Evolutionary conservation across 768 basidiomycete species (phyloP).

Genomic region (Strobilomyces dryophilus): DNA sequence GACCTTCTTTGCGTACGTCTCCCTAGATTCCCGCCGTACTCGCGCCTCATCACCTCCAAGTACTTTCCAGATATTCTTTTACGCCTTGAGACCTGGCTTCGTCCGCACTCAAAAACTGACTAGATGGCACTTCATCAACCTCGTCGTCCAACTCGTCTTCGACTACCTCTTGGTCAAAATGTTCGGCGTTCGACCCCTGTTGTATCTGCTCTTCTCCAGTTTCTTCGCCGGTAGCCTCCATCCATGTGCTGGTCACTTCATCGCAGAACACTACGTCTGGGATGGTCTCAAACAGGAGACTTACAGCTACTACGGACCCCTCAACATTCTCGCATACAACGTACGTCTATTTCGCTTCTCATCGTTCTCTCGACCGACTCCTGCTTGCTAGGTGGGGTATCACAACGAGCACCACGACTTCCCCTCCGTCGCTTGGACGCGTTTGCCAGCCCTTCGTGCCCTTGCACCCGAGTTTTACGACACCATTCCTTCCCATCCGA

Average conservation of each 20-base stretch:
- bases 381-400: constrained; percentile 73
- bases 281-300: constrained; percentile 93
- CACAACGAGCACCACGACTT: constrained; percentile 99
- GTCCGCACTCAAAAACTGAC: constrained; percentile 81
- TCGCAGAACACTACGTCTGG: constrained; percentile 96
- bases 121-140: constrained; percentile 80
- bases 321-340: constrained; percentile 92
- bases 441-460: constrained; percentile 73
- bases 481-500: constrained; percentile 77
- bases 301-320: constrained; percentile 91
- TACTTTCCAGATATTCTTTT: constrained; percentile 97
- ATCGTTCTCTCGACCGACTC: background rate
- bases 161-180: constrained; percentile 61
- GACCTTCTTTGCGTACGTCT: constrained; percentile 88
- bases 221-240: constrained; percentile 98
- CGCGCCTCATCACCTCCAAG: constrained; percentile 37
- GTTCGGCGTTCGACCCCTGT: constrained; percentile 46
- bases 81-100: constrained; percentile 92
- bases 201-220: constrained; percentile 84
- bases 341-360: constrained; percentile 41
- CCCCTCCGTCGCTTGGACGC: constrained; percentile 94
- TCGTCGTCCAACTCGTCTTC: constrained; percentile 63
- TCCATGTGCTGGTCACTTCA: constrained; percentile 96
- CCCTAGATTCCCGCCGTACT: background rate
- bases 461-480: constrained; percentile 94